These are phyloP conservation scores for Yamadazyma taylorii DNA, from an alignment of 1,139 yeast genomes.

Conservation along the genomic window DNA sequence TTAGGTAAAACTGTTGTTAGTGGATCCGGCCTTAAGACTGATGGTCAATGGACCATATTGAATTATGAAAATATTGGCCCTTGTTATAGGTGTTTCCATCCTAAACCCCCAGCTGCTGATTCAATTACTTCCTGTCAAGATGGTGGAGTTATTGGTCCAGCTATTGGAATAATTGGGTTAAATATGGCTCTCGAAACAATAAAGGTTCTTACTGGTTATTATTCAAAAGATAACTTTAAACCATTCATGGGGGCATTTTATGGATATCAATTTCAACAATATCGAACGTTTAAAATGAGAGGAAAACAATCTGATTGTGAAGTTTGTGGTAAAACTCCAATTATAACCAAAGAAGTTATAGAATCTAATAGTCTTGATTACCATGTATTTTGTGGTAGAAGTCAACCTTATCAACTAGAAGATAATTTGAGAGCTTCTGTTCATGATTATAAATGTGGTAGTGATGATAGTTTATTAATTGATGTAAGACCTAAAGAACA, in stretches of 20 bases:
- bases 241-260: constrained; percentile 74
- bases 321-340: constrained; percentile 59
- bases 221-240: constrained; percentile 50
- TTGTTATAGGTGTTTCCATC: constrained; percentile 92
- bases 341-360: constrained; percentile 48
- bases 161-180: constrained; percentile 86
- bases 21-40: constrained; percentile 89
- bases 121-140: constrained; percentile 85
- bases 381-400: constrained; percentile 69
- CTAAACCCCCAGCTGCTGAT: constrained; percentile 84
- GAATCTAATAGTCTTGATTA: constrained; percentile 56
- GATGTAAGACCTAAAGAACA: constrained; percentile 88
- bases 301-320: constrained; percentile 58
- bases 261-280: constrained; percentile 70
- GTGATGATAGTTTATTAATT: constrained; percentile 34
- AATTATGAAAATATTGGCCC: constrained; percentile 76
- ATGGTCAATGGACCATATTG: constrained; percentile 82
- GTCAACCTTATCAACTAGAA: constrained; percentile 43
- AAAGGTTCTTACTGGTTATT: constrained; percentile 64
- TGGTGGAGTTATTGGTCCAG: constrained; percentile 95
- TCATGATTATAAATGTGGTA: constrained; percentile 32
- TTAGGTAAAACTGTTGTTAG: constrained; percentile 74
- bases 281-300: constrained; percentile 81
- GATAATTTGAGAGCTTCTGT: constrained; percentile 48
- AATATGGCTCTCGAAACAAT: constrained; percentile 88